These are phyloP conservation scores for Kwoniella newhampshirensis DNA, from an alignment of 768 basidiomycete species.

Conservation along the genomic window DNA sequence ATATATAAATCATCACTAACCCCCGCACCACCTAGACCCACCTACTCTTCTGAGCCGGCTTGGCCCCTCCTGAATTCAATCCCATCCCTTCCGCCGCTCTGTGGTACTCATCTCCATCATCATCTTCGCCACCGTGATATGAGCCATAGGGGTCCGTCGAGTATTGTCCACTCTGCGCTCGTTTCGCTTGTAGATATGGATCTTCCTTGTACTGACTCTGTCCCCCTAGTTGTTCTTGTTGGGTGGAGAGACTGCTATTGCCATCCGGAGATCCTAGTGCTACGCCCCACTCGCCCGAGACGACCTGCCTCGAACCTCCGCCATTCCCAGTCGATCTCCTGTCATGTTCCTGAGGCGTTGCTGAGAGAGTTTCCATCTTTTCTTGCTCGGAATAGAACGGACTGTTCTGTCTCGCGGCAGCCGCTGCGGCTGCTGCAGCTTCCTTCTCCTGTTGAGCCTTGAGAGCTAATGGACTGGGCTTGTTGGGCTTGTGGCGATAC, in stretches of 20 bases:
- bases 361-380: slow-evolving; percentile 14
- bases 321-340: not conserved
- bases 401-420: not conserved
- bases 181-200: slow-evolving; percentile 23
- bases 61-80: slow-evolving; percentile 3
- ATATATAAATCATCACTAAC: not conserved
- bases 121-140: slow-evolving; percentile 33
- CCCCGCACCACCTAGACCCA: slow-evolving; percentile 28
- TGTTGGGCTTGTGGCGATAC: slow-evolving; percentile 36
- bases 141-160: slow-evolving; percentile 36
- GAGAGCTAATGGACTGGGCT: slow-evolving; percentile 40
- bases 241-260: slow-evolving; percentile 15
- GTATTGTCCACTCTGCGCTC: slow-evolving; percentile 31
- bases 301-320: not conserved
- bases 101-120: slow-evolving; percentile 11
- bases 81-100: slow-evolving; percentile 18
- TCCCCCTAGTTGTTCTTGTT: slow-evolving; percentile 11
- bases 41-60: slow-evolving; percentile 13
- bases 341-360: slow-evolving; percentile 8
- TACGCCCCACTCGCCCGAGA: slow-evolving; percentile 46
- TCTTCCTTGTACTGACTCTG: slow-evolving; percentile 21
- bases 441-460: slow-evolving; percentile 15
- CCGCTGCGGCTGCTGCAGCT: slow-evolving; percentile 4
- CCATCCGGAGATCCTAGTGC: slow-evolving; percentile 34
- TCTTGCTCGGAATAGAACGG: not conserved